These are phyloP conservation scores for Diaporthe ampelina DNA, from an alignment of 2,329 filamentous ascomycete genomes.

Conservation along the genomic window DNA sequence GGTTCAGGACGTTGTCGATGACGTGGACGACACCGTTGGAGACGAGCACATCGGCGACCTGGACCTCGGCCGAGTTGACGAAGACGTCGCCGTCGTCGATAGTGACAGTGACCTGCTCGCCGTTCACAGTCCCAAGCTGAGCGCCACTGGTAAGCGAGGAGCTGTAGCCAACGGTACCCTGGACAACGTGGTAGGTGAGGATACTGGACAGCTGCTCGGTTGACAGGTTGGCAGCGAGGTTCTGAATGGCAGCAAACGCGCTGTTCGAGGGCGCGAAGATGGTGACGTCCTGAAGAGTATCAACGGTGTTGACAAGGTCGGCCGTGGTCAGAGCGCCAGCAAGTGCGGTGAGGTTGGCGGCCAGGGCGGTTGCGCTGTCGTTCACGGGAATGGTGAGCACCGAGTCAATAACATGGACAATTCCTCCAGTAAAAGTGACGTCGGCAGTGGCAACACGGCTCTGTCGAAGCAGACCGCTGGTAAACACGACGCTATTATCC, in stretches of 20 bases:
- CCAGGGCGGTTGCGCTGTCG: slow-evolving; percentile 56
- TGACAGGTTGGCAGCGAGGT: slow-evolving; percentile 61
- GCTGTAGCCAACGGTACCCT: slow-evolving; percentile 67
- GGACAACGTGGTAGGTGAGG: slow-evolving; percentile 75
- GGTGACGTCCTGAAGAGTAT: slow-evolving; percentile 64
- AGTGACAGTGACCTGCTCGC: slow-evolving; percentile 61
- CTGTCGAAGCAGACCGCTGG: slow-evolving; percentile 64
- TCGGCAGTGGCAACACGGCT: slow-evolving; percentile 64
- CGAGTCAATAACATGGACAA: slow-evolving; percentile 67
- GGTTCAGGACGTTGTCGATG: slow-evolving; percentile 67
- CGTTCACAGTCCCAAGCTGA: slow-evolving; percentile 56
- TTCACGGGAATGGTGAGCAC: slow-evolving; percentile 62
- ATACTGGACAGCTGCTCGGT: slow-evolving; percentile 63
- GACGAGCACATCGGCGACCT: slow-evolving; percentile 66
- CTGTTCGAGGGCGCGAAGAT: slow-evolving; percentile 75
- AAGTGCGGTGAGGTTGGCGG: slow-evolving; percentile 60
- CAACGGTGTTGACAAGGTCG: slow-evolving; percentile 58
- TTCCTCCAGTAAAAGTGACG: slow-evolving; percentile 66
- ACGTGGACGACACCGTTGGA: slow-evolving; percentile 72
- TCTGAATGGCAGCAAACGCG: slow-evolving; percentile 71
- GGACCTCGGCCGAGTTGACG: slow-evolving; percentile 67
- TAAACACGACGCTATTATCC: slow-evolving; percentile 62
- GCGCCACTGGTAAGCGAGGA: slow-evolving; percentile 49
- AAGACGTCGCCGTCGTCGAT: slow-evolving; percentile 58
- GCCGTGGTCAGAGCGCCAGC: slow-evolving; percentile 61